Percentiles rank a stretch among this genome's conserved stretches.
Evolutionary conservation across 139 green algal genomes (phyloP).

Genomic region (Deuterostichococcus epilithicus): DNA sequence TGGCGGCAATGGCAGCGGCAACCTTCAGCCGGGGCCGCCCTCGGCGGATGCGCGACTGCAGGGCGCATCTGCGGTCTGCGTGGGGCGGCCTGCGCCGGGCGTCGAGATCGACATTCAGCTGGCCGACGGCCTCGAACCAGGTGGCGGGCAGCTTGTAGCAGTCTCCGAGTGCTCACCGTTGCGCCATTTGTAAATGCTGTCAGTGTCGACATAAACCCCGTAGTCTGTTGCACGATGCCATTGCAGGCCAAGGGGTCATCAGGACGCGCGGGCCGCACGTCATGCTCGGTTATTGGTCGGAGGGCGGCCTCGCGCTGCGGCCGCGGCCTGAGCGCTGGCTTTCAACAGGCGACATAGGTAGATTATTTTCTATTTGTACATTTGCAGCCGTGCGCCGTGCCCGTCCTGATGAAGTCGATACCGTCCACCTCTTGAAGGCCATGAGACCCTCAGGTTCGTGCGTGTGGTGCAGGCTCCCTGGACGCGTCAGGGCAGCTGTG

Average conservation of each 20-base stretch:
- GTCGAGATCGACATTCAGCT: constrained; percentile 40
- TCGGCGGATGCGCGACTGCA: neutral
- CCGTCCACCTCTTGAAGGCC: too few species aligned
- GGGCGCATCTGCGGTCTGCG: constrained; percentile 20
- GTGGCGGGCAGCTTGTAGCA: neutral
- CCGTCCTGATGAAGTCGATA: too few species aligned
- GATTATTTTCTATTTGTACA: neutral
- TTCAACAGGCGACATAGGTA: neutral
- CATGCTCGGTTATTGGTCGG: constrained; percentile 73
- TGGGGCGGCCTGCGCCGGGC: constrained; percentile 39
- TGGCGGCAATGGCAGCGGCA: too few species aligned
- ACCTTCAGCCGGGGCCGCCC: neutral
- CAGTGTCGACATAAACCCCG: too few species aligned
- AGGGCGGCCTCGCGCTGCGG: constrained; percentile 12
- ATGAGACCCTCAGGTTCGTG: too few species aligned
- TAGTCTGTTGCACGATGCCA: too few species aligned
- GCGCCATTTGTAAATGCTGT: too few species aligned
- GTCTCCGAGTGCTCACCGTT: neutral
- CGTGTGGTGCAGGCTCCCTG: constrained; percentile 42
- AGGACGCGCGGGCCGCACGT: constrained; percentile 66
- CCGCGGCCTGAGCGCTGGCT: neutral
- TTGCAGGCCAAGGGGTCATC: constrained; percentile 54
- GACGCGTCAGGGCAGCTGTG: constrained; percentile 56
- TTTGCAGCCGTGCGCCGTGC: neutral
- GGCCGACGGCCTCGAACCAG: neutral